Evolutionary conservation across 768 basidiomycete genomes (phyloP), one percentile per base, ranked within the genome.

Genomic region (Pilatotrama ljubarskyi): DNA sequence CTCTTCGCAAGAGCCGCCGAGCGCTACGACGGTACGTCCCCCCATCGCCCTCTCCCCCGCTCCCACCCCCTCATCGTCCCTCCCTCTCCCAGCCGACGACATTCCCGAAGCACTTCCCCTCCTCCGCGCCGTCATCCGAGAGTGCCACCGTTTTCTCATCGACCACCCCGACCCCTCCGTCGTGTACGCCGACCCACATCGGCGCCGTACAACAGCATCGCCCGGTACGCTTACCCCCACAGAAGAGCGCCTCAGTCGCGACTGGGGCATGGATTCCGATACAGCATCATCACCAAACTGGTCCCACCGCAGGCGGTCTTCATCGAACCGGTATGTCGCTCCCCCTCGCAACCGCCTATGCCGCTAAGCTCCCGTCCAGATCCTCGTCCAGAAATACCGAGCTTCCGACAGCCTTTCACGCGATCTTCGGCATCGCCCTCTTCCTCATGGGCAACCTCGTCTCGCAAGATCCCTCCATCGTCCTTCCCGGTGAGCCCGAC

Each of bases 401-500:
- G 58, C 78, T 82, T 4, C 82, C 84, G 5, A 85, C 85, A 1
- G 84, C 86, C 3, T 85, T 90, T 68, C 85, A 89, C 66, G 77
- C 85, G 36, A 77, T 88, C 50, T 76, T 88, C 24, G 87, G 87
- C 52, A 83, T 83, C 22, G 75, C 84, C 3, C 77, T 90, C 37
- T 86, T 85, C 69, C 75, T 84, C 58, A 82, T 87, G 60, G 88
- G 86, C 47, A 85, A 80, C 63, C 72, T 85, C 55, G 78, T 90
- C 53, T 79, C 79, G 5, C 80, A 80, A 59, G 77, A 84, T 44
- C 72, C 82, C 1, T 69, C 77, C 1, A 73, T 84, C 14, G 82
- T 80, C 1, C 71, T 83, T 11, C 70, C 77, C 3, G 86, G 82
- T 38, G 87, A 90, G 64, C 86, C 85, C 9, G 66, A 67, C 14